Percentiles rank a stretch among this genome's conserved stretches.
phyloP scores from a whole-genome alignment of 345 rosid genomes.

The Arabidopsis suecica region DNA sequence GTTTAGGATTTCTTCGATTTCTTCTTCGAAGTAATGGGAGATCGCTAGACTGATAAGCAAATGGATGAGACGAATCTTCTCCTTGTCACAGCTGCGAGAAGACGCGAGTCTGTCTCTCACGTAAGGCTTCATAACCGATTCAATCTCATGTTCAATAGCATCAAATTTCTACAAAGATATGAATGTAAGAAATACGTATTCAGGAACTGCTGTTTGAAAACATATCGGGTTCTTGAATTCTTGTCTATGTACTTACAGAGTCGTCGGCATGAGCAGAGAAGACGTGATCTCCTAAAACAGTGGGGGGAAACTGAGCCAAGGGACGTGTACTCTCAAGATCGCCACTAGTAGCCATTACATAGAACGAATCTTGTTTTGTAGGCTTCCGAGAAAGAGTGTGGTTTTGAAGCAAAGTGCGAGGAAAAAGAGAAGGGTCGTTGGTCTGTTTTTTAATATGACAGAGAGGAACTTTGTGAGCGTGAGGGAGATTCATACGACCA shows the following conservation, averaged over 20 bases:
- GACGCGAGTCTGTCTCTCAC: slow-evolving; percentile 17
- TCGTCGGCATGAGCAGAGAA: background rate
- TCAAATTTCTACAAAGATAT: slow-evolving; percentile 3
- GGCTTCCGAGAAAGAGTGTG: slow-evolving; percentile 3
- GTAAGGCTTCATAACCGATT: slow-evolving; percentile 2
- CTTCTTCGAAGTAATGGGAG: background rate
- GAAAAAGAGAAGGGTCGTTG: background rate
- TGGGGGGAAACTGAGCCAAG: slow-evolving; percentile 14
- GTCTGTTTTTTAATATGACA: background rate
- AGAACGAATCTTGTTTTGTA: background rate
- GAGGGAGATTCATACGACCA: background rate
- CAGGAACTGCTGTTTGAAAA: background rate
- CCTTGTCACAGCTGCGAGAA: background rate
- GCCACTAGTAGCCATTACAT: background rate
- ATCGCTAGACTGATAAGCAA: background rate
- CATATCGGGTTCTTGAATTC: background rate
- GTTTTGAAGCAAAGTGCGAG: background rate
- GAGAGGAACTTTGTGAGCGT: background rate
- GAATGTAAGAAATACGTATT: background rate
- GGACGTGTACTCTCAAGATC: slow-evolving; percentile 33
- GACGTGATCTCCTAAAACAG: slow-evolving; percentile 30
- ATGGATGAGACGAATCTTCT: slow-evolving; percentile 1
- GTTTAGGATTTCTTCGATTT: background rate
- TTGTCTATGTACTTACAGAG: background rate
- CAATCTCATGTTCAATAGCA: background rate